Percentiles rank a stretch among this genome's conserved stretches.
Evolutionary conservation across 345 rosid species (phyloP).

Genomic region (Eucalyptus sp.): DNA sequence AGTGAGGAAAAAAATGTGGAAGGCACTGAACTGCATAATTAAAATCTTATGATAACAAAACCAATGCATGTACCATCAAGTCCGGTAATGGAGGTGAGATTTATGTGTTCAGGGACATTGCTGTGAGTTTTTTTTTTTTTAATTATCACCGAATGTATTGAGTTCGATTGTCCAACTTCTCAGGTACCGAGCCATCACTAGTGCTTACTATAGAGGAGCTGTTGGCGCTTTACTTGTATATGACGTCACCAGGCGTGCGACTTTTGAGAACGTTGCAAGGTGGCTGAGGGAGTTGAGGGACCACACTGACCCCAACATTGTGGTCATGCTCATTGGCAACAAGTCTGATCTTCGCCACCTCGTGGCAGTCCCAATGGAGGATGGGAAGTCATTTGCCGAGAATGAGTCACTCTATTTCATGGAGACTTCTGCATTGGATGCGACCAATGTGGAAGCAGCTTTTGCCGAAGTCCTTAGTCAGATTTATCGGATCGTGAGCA

Average conservation of each 20-base stretch:
- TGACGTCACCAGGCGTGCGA: conserved; percentile 36
- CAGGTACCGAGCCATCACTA: conserved; percentile 49
- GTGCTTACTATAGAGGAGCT: conserved; percentile 52
- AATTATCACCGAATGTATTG: not conserved
- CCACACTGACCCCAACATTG: not conserved
- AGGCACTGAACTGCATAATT: not conserved
- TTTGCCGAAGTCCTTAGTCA: conserved; percentile 34
- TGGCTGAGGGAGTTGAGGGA: conserved; percentile 10
- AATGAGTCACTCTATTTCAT: conserved; percentile 33
- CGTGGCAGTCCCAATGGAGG: conserved; percentile 17
- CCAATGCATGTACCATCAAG: not conserved
- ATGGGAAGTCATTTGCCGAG: conserved; percentile 33
- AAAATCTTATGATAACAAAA: not conserved
- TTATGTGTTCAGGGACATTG: not conserved
- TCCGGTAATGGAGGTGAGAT: not conserved
- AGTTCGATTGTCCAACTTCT: not conserved
- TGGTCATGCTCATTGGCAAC: not conserved
- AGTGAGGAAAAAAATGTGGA: not conserved
- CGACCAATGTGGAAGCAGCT: conserved; percentile 38
- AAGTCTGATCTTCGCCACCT: not conserved
- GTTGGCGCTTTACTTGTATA: conserved; percentile 50
- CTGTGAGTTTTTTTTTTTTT: not conserved
- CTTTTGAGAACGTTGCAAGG: conserved; percentile 32
- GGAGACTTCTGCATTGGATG: conserved; percentile 45
- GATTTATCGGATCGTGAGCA: conserved; percentile 37